A percentile compares a stretch with the other conserved stretches of the same genome.
phyloP scores from a whole-genome alignment of 2,329 filamentous ascomycete species.

The Penicillium sp. region DNA sequence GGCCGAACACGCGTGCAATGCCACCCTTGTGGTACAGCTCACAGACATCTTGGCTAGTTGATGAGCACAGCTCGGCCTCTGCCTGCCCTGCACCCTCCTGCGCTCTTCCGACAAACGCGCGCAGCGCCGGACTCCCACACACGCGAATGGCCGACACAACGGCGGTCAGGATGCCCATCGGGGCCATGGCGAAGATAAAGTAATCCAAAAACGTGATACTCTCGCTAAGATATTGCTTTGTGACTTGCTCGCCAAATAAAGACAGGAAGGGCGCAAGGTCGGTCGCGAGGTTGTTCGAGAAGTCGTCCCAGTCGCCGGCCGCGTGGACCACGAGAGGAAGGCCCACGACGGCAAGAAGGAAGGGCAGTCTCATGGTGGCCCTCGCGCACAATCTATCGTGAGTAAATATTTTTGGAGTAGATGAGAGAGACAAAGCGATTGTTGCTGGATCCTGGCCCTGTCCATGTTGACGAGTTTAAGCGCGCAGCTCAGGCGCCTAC shows the following conservation, averaged over 20 bases:
- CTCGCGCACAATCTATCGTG: too few species aligned
- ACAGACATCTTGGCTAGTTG: constrained; percentile 45
- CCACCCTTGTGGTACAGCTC: constrained; percentile 43
- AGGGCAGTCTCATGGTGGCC: too few species aligned
- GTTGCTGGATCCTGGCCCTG: too few species aligned
- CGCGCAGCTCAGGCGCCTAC: too few species aligned
- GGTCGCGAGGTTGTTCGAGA: constrained; percentile 23
- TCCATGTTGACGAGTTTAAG: too few species aligned
- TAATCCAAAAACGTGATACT: constrained; percentile 39
- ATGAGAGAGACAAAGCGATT: too few species aligned
- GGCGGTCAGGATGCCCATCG: constrained; percentile 43
- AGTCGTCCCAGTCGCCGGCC: constrained; percentile 17
- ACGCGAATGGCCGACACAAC: constrained; percentile 46
- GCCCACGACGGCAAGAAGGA: too few species aligned
- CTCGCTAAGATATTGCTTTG: constrained; percentile 48
- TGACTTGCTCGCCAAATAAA: constrained; percentile 46
- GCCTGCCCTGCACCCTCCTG: constrained; percentile 37
- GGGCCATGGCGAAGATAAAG: constrained; percentile 46
- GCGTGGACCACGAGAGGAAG: too few species aligned
- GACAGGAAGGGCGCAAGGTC: constrained; percentile 22
- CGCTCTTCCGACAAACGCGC: constrained; percentile 43
- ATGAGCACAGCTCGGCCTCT: constrained; percentile 45
- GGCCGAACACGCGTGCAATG: constrained; percentile 27
- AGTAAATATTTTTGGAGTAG: too few species aligned
- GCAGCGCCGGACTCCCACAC: constrained; percentile 37